phyloP scores from a whole-genome alignment of 192 early-diverging fungal genomes.

The Backusella circina region DNA sequence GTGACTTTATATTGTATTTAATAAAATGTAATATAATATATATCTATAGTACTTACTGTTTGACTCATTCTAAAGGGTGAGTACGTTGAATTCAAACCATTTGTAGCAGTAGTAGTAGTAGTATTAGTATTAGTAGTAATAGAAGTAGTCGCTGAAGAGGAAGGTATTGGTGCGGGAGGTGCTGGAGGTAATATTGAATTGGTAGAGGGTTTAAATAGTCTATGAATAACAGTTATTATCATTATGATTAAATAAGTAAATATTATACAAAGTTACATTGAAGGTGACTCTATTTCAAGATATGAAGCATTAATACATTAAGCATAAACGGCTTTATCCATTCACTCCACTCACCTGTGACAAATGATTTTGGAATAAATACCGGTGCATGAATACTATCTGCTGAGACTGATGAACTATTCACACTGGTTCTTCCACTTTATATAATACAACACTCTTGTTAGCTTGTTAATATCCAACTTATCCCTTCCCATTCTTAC shows the following conservation, averaged over 20 bases:
- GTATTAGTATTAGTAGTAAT: no score
- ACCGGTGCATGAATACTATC: slow-evolving; percentile 48
- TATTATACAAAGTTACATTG: neutral
- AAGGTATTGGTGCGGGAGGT: neutral
- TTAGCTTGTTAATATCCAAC: neutral
- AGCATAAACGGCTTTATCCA: neutral
- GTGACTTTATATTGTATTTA: neutral
- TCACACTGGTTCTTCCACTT: neutral
- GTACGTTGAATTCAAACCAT: neutral
- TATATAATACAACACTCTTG: neutral
- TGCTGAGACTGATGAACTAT: slow-evolving; percentile 39
- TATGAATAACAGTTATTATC: neutral
- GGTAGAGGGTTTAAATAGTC: neutral
- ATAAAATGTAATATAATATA: neutral
- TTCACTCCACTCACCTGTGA: neutral
- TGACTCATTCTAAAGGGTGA: neutral
- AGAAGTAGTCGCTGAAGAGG: no score
- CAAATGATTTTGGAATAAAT: slow-evolving; percentile 47
- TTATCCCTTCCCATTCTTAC: neutral
- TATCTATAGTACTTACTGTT: neutral
- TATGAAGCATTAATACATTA: neutral
- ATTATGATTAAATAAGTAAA: neutral
- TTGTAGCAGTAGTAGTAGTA: neutral
- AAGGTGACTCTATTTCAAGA: neutral
- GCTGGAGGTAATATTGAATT: neutral